These are phyloP conservation scores for Centella asiatica DNA, from an alignment of 129 eudicot genomes.

Conservation along the genomic window DNA sequence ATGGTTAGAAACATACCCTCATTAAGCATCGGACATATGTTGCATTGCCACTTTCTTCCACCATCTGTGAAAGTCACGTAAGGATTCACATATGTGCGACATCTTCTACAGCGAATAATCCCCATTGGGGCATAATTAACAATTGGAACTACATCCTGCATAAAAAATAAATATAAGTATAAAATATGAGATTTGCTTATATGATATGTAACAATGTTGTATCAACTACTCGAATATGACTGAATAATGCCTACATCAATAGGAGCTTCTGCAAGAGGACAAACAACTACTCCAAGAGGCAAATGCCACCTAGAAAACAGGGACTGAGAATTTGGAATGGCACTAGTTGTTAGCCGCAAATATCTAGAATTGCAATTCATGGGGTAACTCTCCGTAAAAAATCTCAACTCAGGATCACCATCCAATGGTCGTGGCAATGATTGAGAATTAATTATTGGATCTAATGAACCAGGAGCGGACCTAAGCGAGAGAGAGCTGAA, in stretches of 20 bases:
- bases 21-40: slow-evolving; percentile 84
- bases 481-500: slow-evolving; percentile 77
- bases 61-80: slow-evolving; percentile 83
- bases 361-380: slow-evolving; percentile 74
- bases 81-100: slow-evolving; percentile 97
- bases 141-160: slow-evolving; percentile 93
- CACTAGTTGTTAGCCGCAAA: slow-evolving; percentile 76
- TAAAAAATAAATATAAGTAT: slow-evolving; percentile 12
- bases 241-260: slow-evolving; percentile 58
- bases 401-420: slow-evolving; percentile 72
- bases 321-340: slow-evolving; percentile 93
- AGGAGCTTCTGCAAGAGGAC: slow-evolving; percentile 95
- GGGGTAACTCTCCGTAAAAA: slow-evolving; percentile 59
- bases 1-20: slow-evolving; percentile 53
- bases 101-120: slow-evolving; percentile 93
- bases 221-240: neutral
- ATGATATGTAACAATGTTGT: neutral
- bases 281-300: slow-evolving; percentile 97
- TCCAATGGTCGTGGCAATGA: slow-evolving; percentile 84
- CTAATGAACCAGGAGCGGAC: slow-evolving; percentile 81
- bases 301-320: slow-evolving; percentile 94
- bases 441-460: slow-evolving; percentile 66
- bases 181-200: slow-evolving; percentile 11
- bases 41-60: slow-evolving; percentile 99
- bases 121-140: slow-evolving; percentile 91